Evolutionary conservation across 2,329 filamentous ascomycete genomes (phyloP).

Genomic region (Rhynchosporium agropyri): DNA sequence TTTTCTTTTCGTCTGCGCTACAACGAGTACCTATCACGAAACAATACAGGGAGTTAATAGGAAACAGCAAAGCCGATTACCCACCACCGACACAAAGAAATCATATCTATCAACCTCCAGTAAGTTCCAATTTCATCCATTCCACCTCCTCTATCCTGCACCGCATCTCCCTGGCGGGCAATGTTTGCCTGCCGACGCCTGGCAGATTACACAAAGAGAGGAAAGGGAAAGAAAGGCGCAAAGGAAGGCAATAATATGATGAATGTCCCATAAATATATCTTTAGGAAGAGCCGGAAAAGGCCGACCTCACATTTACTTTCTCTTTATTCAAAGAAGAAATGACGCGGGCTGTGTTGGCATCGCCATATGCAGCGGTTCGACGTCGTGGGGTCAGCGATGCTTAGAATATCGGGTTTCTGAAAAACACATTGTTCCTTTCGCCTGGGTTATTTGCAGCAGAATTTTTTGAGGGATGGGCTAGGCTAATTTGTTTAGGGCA

Average conservation of each 20-base stretch:
- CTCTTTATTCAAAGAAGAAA: not conserved
- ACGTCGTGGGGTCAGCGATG: slow-evolving; percentile 34
- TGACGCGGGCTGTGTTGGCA: slow-evolving; percentile 29
- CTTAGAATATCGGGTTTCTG: slow-evolving; percentile 39
- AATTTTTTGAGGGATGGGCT: not conserved
- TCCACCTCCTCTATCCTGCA: not conserved
- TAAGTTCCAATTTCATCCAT: slow-evolving; percentile 9
- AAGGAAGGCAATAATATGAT: slow-evolving; percentile 33
- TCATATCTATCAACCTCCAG: not conserved
- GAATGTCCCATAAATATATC: slow-evolving; percentile 38
- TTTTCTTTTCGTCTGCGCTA: not conserved
- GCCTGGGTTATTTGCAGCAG: not conserved
- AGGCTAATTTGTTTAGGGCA: not conserved
- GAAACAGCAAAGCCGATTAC: not conserved
- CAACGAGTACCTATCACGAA: slow-evolving; percentile 2
- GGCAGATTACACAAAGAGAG: not conserved
- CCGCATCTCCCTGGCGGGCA: not conserved
- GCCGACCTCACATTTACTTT: slow-evolving; percentile 27
- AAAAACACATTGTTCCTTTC: slow-evolving; percentile 5
- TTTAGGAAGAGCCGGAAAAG: slow-evolving; percentile 43
- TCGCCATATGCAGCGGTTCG: slow-evolving; percentile 39
- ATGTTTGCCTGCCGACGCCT: not conserved
- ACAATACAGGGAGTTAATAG: not conserved
- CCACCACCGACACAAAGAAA: not conserved
- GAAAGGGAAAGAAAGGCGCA: not conserved